phyloP scores from a whole-genome alignment of 169 alveolate species.

The Cryptosporidium tyzzeri region DNA sequence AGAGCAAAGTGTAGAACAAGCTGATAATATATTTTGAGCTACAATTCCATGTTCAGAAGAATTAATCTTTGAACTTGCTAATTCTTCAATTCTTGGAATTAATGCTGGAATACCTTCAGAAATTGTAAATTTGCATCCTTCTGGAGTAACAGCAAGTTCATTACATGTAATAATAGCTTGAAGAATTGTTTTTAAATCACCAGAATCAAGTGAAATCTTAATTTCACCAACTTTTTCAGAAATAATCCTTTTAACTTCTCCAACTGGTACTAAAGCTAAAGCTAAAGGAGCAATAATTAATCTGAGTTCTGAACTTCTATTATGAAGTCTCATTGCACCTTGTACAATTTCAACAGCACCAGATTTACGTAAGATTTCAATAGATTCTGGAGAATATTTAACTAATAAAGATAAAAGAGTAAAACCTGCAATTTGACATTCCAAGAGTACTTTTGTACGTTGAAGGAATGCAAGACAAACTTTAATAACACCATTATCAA shows the following conservation, averaged over 20 bases:
- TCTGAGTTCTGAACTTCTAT: constrained; percentile 85
- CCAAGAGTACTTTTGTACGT: constrained; percentile 60
- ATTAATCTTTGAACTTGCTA: constrained; percentile 12
- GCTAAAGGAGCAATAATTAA: constrained; percentile 88
- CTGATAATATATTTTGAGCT: constrained; percentile 46
- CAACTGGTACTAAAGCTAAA: constrained; percentile 91
- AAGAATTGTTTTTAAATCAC: constrained; percentile 75
- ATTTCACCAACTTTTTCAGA: constrained; percentile 85
- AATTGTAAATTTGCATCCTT: constrained; percentile 80
- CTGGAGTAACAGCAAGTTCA: constrained; percentile 81
- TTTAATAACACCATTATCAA: constrained; percentile 65
- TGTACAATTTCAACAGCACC: constrained; percentile 78
- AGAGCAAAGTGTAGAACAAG: constrained; percentile 34
- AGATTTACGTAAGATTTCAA: constrained; percentile 57
- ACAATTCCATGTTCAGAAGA: constrained; percentile 12
- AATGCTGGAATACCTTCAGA: constrained; percentile 56
- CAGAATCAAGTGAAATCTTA: constrained; percentile 70
- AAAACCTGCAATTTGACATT: constrained; percentile 74
- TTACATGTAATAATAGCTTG: constrained; percentile 79
- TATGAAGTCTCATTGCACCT: constrained; percentile 89
- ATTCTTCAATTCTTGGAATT: constrained; percentile 26
- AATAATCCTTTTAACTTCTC: constrained; percentile 87
- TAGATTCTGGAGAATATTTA: constrained; percentile 54
- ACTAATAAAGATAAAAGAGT: constrained; percentile 48
- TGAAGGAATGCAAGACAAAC: constrained; percentile 72